phyloP scores from a whole-genome alignment of 176 grass and related monocot genomes.

The Ampelocalamus luodianensis region DNA sequence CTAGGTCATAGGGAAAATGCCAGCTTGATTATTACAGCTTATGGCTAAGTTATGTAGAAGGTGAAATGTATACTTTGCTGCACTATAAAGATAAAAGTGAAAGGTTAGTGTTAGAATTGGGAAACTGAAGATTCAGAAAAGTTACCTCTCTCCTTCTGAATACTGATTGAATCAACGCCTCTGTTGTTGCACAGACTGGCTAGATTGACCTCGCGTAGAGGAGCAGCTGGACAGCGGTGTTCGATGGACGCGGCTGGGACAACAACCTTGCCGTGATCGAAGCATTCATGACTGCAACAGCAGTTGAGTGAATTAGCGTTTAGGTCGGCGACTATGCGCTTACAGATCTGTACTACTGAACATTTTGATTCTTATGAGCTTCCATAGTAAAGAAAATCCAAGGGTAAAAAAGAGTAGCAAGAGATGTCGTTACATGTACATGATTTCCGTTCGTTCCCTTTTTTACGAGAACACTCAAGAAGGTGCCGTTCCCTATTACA shows the following conservation, averaged over 20 bases:
- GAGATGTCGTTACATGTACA: background rate
- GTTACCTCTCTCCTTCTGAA: background rate
- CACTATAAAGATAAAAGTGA: conserved; percentile 9
- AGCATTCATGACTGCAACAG: background rate
- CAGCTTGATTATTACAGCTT: background rate
- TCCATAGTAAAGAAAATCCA: background rate
- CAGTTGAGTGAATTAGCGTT: background rate
- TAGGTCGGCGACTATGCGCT: background rate
- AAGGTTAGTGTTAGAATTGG: background rate
- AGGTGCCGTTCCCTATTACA: background rate
- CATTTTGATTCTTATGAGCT: background rate
- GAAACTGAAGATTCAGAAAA: background rate
- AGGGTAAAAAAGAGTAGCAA: background rate
- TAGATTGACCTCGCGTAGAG: background rate
- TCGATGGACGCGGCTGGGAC: background rate
- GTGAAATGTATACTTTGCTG: background rate
- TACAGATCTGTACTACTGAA: background rate
- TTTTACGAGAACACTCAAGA: background rate
- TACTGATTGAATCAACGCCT: background rate
- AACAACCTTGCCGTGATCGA: conserved; percentile 11
- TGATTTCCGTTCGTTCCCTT: background rate
- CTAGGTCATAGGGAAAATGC: background rate
- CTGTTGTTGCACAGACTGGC: background rate
- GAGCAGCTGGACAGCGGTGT: conserved; percentile 3
- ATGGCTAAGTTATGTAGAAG: background rate